phyloP scores from a whole-genome alignment of 352 stramenopile genomes.

The Globisporangium uncinulatum region DNA sequence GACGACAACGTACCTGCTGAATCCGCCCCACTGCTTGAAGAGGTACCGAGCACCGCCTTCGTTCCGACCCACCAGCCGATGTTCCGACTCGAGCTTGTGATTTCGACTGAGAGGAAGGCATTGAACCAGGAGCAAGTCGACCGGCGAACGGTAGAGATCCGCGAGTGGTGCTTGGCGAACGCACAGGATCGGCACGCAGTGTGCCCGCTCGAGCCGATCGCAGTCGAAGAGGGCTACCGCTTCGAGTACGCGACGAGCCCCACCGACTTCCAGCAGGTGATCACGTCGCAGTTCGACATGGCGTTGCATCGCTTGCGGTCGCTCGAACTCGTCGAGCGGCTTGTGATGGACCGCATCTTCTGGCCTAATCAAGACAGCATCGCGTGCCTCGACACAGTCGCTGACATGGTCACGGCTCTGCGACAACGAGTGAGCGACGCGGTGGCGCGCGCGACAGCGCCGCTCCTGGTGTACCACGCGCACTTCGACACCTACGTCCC shows the following conservation, averaged over 20 bases:
- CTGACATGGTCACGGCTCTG: slow-evolving; percentile 51
- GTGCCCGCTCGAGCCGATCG: slow-evolving; percentile 52
- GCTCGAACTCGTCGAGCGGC: slow-evolving; percentile 86
- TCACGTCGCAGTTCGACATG: slow-evolving; percentile 78
- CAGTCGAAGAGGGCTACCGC: slow-evolving; percentile 33
- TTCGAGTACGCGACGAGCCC: slow-evolving; percentile 80
- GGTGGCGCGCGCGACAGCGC: slow-evolving; percentile 36
- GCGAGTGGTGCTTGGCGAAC: slow-evolving; percentile 55
- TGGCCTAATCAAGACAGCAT: slow-evolving; percentile 93
- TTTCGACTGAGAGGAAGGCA: slow-evolving; percentile 42
- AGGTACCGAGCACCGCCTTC: not conserved
- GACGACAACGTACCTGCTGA: not conserved
- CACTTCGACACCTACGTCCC: slow-evolving; percentile 84
- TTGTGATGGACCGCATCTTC: slow-evolving; percentile 95
- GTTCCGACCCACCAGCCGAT: slow-evolving; percentile 46
- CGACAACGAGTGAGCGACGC: slow-evolving; percentile 41
- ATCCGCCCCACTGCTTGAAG: not conserved
- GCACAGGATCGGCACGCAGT: slow-evolving; percentile 37
- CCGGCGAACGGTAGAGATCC: slow-evolving; percentile 46
- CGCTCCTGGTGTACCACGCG: slow-evolving; percentile 69
- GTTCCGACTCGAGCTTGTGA: slow-evolving; percentile 69
- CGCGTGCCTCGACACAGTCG: slow-evolving; percentile 61
- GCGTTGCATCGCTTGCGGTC: slow-evolving; percentile 76
- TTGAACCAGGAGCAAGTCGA: slow-evolving; percentile 57
- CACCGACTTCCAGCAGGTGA: slow-evolving; percentile 58